Conservation (phyloP, 768 basidiomycete genomes). For the Russula emetica region DNA sequence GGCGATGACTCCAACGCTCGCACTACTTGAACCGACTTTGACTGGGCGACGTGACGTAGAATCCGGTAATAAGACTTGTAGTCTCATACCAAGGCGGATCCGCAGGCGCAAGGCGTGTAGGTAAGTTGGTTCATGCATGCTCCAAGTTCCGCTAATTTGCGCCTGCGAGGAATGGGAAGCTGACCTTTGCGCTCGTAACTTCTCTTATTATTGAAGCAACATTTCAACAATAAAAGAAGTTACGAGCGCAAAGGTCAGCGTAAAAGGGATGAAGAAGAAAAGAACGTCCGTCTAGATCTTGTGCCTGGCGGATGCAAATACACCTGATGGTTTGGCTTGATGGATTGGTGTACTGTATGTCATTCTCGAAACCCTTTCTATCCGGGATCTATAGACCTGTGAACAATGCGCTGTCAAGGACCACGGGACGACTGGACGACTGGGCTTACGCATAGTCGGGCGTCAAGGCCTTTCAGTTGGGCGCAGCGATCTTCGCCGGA, state of each 20-base stretch:
- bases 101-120: neutral
- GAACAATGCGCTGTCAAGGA: neutral
- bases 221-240: too few species aligned
- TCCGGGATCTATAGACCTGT: neutral
- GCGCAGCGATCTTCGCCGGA: neutral
- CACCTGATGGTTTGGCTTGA: neutral
- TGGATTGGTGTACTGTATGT: neutral
- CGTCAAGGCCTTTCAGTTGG: neutral
- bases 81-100: neutral
- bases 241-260: too few species aligned
- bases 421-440: neutral
- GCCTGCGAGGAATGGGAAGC: slow-evolving; percentile 2
- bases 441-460: slow-evolving; percentile 4
- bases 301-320: neutral
- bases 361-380: neutral
- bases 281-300: slow-evolving; percentile 8
- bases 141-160: slow-evolving; percentile 16
- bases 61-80: neutral
- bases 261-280: too few species aligned
- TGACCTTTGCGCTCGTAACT: too few species aligned
- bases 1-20: neutral
- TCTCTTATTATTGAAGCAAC: too few species aligned
- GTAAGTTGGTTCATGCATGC: neutral
- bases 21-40: neutral
- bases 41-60: neutral